phyloP scores from a whole-genome alignment of 495 filamentous ascomycete genomes.

The Friedmanniomyces simplex region DNA sequence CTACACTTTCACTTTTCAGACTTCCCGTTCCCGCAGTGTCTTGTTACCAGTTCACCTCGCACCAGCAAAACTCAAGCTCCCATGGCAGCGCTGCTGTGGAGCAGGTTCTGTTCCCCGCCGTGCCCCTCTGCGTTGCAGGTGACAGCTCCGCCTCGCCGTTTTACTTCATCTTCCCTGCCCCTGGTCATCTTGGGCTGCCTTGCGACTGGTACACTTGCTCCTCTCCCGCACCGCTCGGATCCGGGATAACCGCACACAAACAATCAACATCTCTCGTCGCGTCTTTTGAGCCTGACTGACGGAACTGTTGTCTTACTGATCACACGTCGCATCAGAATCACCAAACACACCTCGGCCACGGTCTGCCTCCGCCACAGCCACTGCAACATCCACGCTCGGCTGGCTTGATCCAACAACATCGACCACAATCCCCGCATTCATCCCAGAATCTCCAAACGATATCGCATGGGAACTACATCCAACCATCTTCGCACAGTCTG shows the following conservation, averaged over 20 bases:
- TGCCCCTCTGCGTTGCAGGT: slow-evolving; percentile 7
- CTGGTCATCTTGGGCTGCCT: slow-evolving; percentile 7
- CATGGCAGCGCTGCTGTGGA: slow-evolving; percentile 1
- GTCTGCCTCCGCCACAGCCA: slow-evolving; percentile 33
- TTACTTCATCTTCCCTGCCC: slow-evolving; percentile 16
- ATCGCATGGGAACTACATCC: slow-evolving; percentile 30
- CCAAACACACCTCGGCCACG: slow-evolving; percentile 27
- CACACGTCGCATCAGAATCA: slow-evolving; percentile 26
- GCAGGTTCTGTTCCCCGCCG: background rate
- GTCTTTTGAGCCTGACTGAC: background rate
- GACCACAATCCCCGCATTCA: slow-evolving; percentile 32
- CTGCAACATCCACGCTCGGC: slow-evolving; percentile 29
- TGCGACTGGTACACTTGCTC: slow-evolving; percentile 6
- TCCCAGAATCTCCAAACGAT: slow-evolving; percentile 26
- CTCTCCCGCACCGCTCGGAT: slow-evolving; percentile 2
- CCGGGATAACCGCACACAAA: slow-evolving; percentile 4
- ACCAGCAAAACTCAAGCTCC: slow-evolving; percentile 1
- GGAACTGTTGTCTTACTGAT: background rate
- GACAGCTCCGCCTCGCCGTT: slow-evolving; percentile 14
- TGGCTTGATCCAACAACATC: slow-evolving; percentile 30
- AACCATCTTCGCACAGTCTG: slow-evolving; percentile 28
- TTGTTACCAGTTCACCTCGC: background rate
- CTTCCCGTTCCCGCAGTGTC: slow-evolving; percentile 3
- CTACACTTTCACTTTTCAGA: background rate
- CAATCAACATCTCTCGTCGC: slow-evolving; percentile 4